Evolutionary conservation across 768 basidiomycete genomes (phyloP).

Genomic region (Tricholoma furcatifolium): DNA sequence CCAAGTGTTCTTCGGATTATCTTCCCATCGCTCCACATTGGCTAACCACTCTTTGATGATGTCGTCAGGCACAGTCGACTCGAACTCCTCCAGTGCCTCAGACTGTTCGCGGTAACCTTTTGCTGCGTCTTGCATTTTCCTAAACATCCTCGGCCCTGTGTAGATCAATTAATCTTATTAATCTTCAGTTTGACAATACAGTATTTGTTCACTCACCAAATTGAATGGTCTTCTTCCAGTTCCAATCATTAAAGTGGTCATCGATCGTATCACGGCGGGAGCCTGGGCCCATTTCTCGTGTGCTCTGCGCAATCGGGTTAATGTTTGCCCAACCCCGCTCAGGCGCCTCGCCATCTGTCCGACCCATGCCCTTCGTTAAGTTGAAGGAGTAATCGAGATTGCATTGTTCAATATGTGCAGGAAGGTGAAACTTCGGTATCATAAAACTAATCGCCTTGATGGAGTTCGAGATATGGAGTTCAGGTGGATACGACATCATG

Average conservation of each 20-base stretch:
- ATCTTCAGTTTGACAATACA: background rate
- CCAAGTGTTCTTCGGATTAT: too few species aligned
- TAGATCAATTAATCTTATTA: too few species aligned
- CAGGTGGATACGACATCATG: conserved; percentile 1
- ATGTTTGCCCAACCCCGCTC: conserved; percentile 23
- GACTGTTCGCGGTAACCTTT: background rate
- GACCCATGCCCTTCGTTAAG: conserved; percentile 14
- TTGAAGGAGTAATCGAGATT: conserved; percentile 21
- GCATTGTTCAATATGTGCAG: conserved; percentile 20
- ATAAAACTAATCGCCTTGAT: conserved; percentile 6
- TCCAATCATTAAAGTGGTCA: background rate
- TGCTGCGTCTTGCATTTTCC: background rate
- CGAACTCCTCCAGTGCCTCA: background rate
- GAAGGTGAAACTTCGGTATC: conserved; percentile 30
- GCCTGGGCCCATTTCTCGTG: conserved; percentile 26
- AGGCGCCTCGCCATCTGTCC: conserved; percentile 11
- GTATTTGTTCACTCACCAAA: background rate
- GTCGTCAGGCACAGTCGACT: too few species aligned
- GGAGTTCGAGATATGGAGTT: background rate
- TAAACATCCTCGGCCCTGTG: background rate
- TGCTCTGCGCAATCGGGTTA: conserved; percentile 17
- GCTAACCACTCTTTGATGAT: too few species aligned
- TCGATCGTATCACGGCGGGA: background rate
- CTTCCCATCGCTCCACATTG: too few species aligned
- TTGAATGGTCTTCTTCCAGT: background rate